Base-by-base conservation (phyloP, 2,329 filamentous ascomycete genomes). In the Botrytis byssoidea region DNA sequence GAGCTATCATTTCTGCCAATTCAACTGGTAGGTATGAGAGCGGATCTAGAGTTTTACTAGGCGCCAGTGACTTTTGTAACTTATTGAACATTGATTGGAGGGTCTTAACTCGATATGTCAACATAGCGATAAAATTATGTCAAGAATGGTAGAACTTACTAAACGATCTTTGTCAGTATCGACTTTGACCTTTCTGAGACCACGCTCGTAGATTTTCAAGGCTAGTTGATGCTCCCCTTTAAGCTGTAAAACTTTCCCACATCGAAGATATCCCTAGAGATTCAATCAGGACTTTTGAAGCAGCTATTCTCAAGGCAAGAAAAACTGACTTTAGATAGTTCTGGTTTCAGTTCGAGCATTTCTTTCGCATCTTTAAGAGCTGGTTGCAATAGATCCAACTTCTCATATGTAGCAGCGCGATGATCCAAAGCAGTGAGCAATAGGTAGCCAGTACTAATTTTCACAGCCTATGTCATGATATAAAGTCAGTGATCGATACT, bases 381-480 rank as follows among this genome's bases (percentile, higher is more conserved):
- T 12, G 69, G 70, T 46, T 78, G 75, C 3, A 80, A 70, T 40
- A 79, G 65, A 25, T 77, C 73, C 35, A 81, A 70, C 72, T 81
- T 82, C 74, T 82, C 80, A 71, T 79, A 79, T 46, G 80, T 76
- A n/a, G 80, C 81, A 32, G 80, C 80, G 68, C 81, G 78, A 77
- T 79, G 77, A 73, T 82, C 80, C 40, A 82, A 72, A n/a, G 80
- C 79, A 65, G 75, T 80, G 18, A 81, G 68, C 6, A 79, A 73
- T 25, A 80, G 61, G 75, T 79, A 71, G 18, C 74, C 76, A 22
- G 77, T 77, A 63, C 76, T 80, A 0, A 73, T 73, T 48, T 76
- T 70, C 29, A 80, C 74, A 51, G 78, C 79, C 79, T 81, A 37
- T 44, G 7, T 44, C 42, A 18, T 37, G 63, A 35, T n/a, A 12